These are phyloP conservation scores for Nectriaceae sp. DNA, from an alignment of 2,329 filamentous ascomycete species.

Conservation along the genomic window DNA sequence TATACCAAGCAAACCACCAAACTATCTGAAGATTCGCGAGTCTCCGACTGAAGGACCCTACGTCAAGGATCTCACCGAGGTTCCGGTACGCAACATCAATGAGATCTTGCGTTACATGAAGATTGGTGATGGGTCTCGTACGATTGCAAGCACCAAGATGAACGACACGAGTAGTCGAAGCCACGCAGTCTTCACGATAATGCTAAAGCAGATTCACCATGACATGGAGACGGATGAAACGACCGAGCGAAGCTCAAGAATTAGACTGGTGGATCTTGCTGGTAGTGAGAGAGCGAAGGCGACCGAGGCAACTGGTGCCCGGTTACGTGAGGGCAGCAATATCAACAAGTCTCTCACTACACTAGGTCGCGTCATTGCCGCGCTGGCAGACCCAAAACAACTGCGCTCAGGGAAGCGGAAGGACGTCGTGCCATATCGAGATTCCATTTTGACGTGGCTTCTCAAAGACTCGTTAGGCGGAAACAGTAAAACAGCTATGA, in stretches of 20 bases:
- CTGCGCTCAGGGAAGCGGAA: conserved; percentile 56
- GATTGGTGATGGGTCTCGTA: conserved; percentile 83
- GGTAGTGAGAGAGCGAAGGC: conserved; percentile 94
- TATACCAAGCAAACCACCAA: conserved; percentile 68
- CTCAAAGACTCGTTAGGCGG: conserved; percentile 94
- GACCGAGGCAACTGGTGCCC: conserved; percentile 89
- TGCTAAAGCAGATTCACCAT: conserved; percentile 97
- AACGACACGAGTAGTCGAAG: conserved; percentile 97
- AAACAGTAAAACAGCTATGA: conserved; percentile 99
- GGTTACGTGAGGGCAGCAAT: conserved; percentile 91
- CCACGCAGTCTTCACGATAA: conserved; percentile 97
- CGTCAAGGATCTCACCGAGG: conserved; percentile 93
- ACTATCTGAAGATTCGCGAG: conserved; percentile 97
- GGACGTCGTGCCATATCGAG: conserved; percentile 84
- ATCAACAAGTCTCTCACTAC: conserved; percentile 99
- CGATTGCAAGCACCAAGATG: conserved; percentile 95
- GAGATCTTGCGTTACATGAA: conserved; percentile 93
- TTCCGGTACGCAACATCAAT: conserved; percentile 81
- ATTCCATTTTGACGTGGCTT: conserved; percentile 82
- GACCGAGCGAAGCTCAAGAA: conserved; percentile 90
- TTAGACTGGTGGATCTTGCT: conserved; percentile 91
- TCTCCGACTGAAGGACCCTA: conserved; percentile 94
- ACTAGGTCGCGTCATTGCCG: conserved; percentile 91
- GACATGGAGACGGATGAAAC: conserved; percentile 97
- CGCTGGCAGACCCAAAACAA: conserved; percentile 72